These are phyloP conservation scores for Carpinus fangiana DNA, from an alignment of 306 rosid species.

Conservation along the genomic window DNA sequence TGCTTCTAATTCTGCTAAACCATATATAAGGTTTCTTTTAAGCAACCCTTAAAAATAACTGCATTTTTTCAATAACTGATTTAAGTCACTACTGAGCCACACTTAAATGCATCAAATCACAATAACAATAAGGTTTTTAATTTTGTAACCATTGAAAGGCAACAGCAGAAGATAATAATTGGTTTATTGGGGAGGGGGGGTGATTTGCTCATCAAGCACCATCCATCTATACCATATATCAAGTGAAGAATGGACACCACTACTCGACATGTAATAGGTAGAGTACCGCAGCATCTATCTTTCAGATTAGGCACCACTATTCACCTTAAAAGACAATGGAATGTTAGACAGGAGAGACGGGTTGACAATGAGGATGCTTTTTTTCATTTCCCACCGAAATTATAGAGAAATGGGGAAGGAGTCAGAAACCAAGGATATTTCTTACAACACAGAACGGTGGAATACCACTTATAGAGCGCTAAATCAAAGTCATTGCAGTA, in stretches of 20 bases:
- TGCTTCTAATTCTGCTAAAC: neutral
- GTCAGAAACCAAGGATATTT: neutral
- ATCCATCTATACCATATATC: too few relatives aligned
- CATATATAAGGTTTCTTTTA: neutral
- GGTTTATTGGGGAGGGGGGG: neutral
- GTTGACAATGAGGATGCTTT: neutral
- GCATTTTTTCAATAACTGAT: neutral
- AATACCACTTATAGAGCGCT: neutral
- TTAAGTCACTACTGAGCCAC: neutral
- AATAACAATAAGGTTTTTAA: neutral
- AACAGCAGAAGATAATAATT: neutral
- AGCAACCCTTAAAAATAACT: neutral
- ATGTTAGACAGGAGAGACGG: neutral
- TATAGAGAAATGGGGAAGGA: neutral
- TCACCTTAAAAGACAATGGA: too few relatives aligned
- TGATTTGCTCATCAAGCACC: too few relatives aligned
- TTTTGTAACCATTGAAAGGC: neutral
- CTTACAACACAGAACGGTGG: neutral
- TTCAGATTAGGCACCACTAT: too few relatives aligned
- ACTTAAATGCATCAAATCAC: neutral
- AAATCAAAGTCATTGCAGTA: neutral
- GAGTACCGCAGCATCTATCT: too few relatives aligned
- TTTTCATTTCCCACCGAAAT: neutral
- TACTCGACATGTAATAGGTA: too few relatives aligned
- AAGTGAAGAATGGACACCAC: too few relatives aligned